Evolutionary conservation across 2,329 filamentous ascomycete species (phyloP).

Genomic region (Epichloe elymi): DNA sequence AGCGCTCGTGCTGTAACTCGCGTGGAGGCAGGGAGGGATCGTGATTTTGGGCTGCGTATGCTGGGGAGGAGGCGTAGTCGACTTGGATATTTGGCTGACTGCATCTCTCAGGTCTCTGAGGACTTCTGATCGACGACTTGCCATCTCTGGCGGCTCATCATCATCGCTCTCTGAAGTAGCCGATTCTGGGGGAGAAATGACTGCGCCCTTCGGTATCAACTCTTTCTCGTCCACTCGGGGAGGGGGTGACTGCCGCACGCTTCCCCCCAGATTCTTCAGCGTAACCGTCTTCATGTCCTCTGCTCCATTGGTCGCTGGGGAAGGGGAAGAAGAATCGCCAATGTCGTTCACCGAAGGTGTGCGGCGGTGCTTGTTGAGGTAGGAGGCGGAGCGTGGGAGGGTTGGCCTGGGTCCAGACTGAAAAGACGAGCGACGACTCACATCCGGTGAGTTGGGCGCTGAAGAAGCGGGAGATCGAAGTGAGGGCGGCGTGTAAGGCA

Average conservation of each 20-base stretch:
- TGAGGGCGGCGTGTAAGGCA: slow-evolving; percentile 81
- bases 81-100: slow-evolving; percentile 59
- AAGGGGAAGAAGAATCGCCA: slow-evolving; percentile 16
- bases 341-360: slow-evolving; percentile 32
- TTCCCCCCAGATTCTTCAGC: slow-evolving; percentile 34
- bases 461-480: slow-evolving; percentile 50
- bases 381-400: slow-evolving; percentile 52
- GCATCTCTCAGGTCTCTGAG: slow-evolving; percentile 66
- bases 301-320: slow-evolving; percentile 15
- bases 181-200: slow-evolving; percentile 92
- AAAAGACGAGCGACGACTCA: slow-evolving; percentile 46
- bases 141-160: slow-evolving; percentile 42
- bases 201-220: slow-evolving; percentile 63
- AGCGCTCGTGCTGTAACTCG: slow-evolving; percentile 34
- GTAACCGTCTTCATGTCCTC: slow-evolving; percentile 15
- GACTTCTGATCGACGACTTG: slow-evolving; percentile 37
- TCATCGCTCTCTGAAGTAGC: slow-evolving; percentile 72
- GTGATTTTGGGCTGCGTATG: slow-evolving; percentile 21
- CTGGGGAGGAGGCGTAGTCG: slow-evolving; percentile 35
- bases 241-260: slow-evolving; percentile 72
- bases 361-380: slow-evolving; percentile 50
- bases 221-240: slow-evolving; percentile 56
- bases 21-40: slow-evolving; percentile 20
- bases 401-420: slow-evolving; percentile 36
- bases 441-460: slow-evolving; percentile 40